phyloP scores from a whole-genome alignment of 345 rosid species.

The Gossypium bickii region DNA sequence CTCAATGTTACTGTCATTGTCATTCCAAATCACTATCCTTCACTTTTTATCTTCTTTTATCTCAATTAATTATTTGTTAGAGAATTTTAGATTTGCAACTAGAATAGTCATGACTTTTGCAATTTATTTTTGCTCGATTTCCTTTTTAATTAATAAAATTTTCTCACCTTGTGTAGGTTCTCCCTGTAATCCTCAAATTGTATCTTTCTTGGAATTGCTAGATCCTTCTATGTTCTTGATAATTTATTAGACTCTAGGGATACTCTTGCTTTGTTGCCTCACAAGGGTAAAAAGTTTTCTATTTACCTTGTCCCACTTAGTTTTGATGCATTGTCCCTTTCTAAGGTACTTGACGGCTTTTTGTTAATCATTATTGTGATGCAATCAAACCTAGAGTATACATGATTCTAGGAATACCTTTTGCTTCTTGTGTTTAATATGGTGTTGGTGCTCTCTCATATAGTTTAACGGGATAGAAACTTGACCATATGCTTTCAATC shows the following conservation, averaged over 20 bases:
- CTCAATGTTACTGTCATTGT: background rate
- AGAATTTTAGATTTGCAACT: background rate
- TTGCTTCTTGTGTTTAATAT: background rate
- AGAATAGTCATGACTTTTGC: background rate
- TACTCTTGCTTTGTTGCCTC: conserved; percentile 29
- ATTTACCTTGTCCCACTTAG: background rate
- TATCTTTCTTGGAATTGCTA: conserved; percentile 65
- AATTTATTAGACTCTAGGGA: conserved; percentile 35
- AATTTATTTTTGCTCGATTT: background rate
- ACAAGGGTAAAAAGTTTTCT: conserved; percentile 34
- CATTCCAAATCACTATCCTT: background rate
- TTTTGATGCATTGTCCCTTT: background rate
- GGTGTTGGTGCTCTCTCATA: background rate
- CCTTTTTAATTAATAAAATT: too few relatives aligned
- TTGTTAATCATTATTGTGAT: background rate
- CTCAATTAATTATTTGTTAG: background rate
- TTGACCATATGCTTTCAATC: background rate
- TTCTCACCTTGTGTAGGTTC: conserved; percentile 32
- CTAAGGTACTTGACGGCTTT: background rate
- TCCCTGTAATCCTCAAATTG: conserved; percentile 69
- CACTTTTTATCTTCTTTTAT: background rate
- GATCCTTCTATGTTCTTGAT: conserved; percentile 86
- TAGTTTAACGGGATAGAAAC: background rate
- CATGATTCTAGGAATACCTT: background rate
- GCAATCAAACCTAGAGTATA: background rate